Evolutionary conservation across 2,329 filamentous ascomycete genomes (phyloP).

Genomic region (Xylaria sp.): DNA sequence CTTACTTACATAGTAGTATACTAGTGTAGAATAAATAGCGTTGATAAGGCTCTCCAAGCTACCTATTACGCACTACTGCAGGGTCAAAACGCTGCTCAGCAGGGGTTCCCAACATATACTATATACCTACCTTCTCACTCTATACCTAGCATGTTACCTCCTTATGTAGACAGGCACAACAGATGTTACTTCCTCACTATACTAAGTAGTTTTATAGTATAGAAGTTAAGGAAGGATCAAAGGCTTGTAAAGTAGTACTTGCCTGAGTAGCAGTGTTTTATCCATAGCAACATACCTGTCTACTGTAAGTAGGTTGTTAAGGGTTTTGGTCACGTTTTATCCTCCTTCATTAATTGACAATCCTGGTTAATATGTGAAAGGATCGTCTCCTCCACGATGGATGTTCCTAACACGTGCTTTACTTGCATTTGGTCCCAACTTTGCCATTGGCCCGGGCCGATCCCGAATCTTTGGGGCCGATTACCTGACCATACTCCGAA

Average conservation of each 20-base stretch:
- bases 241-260: too few relatives aligned
- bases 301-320: too few relatives aligned
- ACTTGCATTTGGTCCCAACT: slow-evolving; percentile 35
- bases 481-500: background rate
- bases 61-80: slow-evolving; percentile 23
- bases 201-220: background rate
- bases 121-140: too few relatives aligned
- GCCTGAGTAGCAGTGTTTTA: too few relatives aligned
- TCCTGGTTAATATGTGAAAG: slow-evolving; percentile 34
- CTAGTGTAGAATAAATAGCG: background rate
- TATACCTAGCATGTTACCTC: background rate
- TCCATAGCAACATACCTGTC: too few relatives aligned
- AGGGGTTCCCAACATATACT: slow-evolving; percentile 6
- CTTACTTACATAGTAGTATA: background rate
- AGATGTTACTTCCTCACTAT: too few relatives aligned
- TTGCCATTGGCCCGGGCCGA: slow-evolving; percentile 33
- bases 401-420: slow-evolving; percentile 35
- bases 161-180: too few relatives aligned
- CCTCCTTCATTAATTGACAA: slow-evolving; percentile 21
- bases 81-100: slow-evolving; percentile 17
- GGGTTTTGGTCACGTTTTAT: background rate
- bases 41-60: slow-evolving; percentile 22
- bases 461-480: slow-evolving; percentile 30
- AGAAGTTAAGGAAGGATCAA: background rate
- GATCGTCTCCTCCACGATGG: slow-evolving; percentile 16